These are phyloP conservation scores for Myxozyma melibiosi DNA, from an alignment of 805 yeast species.

Conservation along the genomic window DNA sequence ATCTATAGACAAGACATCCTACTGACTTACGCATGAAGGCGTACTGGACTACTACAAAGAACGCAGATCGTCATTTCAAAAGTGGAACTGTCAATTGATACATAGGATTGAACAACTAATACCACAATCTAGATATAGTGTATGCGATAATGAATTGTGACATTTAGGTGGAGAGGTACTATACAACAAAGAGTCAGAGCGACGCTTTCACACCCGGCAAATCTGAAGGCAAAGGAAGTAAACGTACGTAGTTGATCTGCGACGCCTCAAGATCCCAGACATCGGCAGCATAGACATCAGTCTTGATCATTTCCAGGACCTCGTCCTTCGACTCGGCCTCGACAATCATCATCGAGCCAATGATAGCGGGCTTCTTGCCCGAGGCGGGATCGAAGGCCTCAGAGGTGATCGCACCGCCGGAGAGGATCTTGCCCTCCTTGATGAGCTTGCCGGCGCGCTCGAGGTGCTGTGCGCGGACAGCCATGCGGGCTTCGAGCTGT, in stretches of 20 bases:
- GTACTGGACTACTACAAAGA: too few species aligned
- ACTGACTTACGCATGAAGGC: too few species aligned
- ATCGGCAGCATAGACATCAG: constrained; percentile 12
- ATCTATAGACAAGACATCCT: too few species aligned
- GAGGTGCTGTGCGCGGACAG: constrained; percentile 9
- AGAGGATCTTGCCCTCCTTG: constrained; percentile 7
- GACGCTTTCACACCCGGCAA: too few species aligned
- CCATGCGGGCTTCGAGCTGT: constrained; percentile 11
- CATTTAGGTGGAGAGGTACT: too few species aligned
- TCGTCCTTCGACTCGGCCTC: constrained; percentile 21
- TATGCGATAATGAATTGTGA: too few species aligned
- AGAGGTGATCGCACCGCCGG: constrained; percentile 13
- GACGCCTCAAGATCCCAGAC: constrained; percentile 22
- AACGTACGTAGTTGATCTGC: constrained; percentile 14
- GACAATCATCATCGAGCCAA: constrained; percentile 14
- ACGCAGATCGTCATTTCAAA: too few species aligned
- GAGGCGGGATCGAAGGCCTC: constrained; percentile 2
- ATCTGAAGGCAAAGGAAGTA: too few species aligned
- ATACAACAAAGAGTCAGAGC: too few species aligned
- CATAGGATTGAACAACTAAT: too few species aligned
- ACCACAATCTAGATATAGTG: too few species aligned
- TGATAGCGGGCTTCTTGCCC: constrained; percentile 13
- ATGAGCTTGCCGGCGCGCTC: constrained; percentile 4
- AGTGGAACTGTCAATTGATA: too few species aligned
- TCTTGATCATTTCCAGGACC: constrained; percentile 8